Evolutionary conservation across 441 rosid species (phyloP).

Genomic region (Brassica hybrid): DNA sequence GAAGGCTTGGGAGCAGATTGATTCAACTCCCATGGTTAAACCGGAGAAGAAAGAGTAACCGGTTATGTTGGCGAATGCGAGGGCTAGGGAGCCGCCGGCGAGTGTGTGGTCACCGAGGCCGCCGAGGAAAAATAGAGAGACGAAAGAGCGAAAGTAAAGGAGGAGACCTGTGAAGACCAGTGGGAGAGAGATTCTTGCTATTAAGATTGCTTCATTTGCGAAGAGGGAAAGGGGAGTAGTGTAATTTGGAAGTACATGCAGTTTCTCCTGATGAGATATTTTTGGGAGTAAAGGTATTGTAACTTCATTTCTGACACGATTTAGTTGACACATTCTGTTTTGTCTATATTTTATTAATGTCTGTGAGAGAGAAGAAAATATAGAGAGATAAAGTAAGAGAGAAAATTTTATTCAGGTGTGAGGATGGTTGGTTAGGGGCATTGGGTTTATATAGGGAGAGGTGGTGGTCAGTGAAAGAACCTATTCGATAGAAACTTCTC

Average conservation of each 20-base stretch:
- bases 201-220: conserved; percentile 57
- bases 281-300: conserved; percentile 41
- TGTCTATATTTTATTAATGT: conserved; percentile 21
- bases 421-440: conserved; percentile 22
- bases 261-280: conserved; percentile 33
- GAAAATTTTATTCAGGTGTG: conserved; percentile 16
- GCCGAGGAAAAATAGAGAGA: conserved; percentile 84
- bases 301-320: conserved; percentile 37
- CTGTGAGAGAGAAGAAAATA: conserved; percentile 4
- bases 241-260: conserved; percentile 6
- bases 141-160: conserved; percentile 85
- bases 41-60: conserved; percentile 93
- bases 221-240: conserved; percentile 38
- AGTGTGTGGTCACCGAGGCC: conserved; percentile 71
- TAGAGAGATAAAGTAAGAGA: not conserved
- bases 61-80: conserved; percentile 87
- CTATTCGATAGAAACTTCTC: not conserved
- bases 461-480: not conserved
- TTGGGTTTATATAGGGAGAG: conserved; percentile 40
- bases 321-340: conserved; percentile 50
- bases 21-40: conserved; percentile 90
- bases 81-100: conserved; percentile 89
- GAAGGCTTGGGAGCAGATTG: conserved; percentile 87
- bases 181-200: conserved; percentile 67
- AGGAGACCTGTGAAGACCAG: conserved; percentile 76